Percentiles rank a stretch among this genome's conserved stretches.
Evolutionary conservation across 257 asterid genomes (phyloP).

Genomic region (Scutellaria galericulata): DNA sequence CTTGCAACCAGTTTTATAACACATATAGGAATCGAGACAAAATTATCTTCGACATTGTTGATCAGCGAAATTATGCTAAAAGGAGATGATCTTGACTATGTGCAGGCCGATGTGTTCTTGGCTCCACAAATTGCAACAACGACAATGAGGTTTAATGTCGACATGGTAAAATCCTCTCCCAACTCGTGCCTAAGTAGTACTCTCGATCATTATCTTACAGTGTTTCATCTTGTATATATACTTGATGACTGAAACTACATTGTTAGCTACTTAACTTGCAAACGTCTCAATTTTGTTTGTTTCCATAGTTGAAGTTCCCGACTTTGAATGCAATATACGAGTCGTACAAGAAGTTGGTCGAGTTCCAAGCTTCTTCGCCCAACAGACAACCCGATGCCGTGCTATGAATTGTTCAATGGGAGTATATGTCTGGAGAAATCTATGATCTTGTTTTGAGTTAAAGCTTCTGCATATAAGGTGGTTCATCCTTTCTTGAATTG

Average conservation of each 20-base stretch:
- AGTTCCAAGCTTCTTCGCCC: slow-evolving; percentile 68
- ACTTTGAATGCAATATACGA: slow-evolving; percentile 48
- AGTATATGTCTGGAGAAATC: background rate
- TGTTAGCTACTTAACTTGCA: background rate
- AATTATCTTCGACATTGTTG: slow-evolving; percentile 6
- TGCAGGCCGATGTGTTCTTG: slow-evolving; percentile 89
- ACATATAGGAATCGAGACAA: background rate
- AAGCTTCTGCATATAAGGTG: background rate
- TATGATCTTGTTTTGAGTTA: background rate
- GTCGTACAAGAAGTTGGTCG: slow-evolving; percentile 59
- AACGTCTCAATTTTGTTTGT: background rate
- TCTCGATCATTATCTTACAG: background rate
- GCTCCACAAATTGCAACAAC: slow-evolving; percentile 77
- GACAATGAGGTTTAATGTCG: slow-evolving; percentile 55
- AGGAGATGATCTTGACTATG: background rate
- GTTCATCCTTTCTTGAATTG: too few relatives aligned
- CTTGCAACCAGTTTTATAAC: too few relatives aligned
- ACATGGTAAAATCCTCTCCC: slow-evolving; percentile 55
- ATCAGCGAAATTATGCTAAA: background rate
- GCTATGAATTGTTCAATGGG: slow-evolving; percentile 29
- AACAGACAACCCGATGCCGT: slow-evolving; percentile 73
- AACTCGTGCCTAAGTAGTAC: background rate
- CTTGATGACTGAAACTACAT: background rate
- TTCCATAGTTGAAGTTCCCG: slow-evolving; percentile 60
- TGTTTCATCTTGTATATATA: background rate